phyloP scores from a whole-genome alignment of 73 alveolate species.

The Symbiodinium pilosum region DNA sequence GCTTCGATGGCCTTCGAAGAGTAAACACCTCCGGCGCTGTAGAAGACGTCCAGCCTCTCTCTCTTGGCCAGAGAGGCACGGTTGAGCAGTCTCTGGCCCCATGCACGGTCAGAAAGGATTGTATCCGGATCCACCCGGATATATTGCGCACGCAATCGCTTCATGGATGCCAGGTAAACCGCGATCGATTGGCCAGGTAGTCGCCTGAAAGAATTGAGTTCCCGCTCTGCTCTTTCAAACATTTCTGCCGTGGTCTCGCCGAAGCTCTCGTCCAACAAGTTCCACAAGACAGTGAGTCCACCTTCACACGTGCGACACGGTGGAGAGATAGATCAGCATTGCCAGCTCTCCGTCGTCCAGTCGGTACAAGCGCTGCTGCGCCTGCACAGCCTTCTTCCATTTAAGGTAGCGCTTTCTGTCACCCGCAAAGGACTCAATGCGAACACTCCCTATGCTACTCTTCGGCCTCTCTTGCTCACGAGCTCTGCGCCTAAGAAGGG shows the following conservation, averaged over 20 bases:
- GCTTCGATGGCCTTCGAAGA: neutral
- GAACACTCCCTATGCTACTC: neutral
- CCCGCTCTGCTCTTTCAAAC: neutral
- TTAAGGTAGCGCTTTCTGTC: neutral
- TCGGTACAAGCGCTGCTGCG: neutral
- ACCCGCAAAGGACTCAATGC: neutral
- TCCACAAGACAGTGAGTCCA: neutral
- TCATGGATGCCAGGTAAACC: neutral
- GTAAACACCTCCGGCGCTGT: neutral
- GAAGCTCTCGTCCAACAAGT: neutral
- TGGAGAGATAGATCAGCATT: conserved; percentile 30
- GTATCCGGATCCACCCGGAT: neutral
- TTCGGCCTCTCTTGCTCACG: neutral
- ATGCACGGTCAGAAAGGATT: neutral
- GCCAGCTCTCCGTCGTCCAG: neutral
- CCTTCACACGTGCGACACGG: neutral
- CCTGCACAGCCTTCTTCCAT: conserved; percentile 39
- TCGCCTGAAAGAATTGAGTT: neutral
- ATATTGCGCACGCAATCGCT: neutral
- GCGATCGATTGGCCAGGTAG: neutral
- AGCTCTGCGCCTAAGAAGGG: neutral
- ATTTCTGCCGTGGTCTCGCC: neutral
- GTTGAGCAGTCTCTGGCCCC: neutral
- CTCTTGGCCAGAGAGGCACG: neutral
- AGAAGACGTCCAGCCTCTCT: neutral